Evolutionary conservation across 306 rosid species (phyloP).

Genomic region (Canavalia gladiata): DNA sequence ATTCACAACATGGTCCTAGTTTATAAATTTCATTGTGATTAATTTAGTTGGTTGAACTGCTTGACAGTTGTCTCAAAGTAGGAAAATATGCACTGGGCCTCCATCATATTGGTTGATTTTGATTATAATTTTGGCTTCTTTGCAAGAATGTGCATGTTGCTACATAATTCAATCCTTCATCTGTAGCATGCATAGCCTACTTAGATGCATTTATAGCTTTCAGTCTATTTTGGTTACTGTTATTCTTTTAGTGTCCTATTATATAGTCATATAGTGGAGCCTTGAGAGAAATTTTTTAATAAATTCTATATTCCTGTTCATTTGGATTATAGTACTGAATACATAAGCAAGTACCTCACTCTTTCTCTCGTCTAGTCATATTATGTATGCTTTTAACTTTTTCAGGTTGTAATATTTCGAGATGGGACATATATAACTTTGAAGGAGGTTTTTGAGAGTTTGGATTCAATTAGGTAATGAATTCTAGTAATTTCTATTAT

Average conservation of each 20-base stretch:
- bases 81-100: background rate
- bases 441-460: constrained; percentile 97
- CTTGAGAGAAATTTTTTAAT: background rate
- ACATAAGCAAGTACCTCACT: background rate
- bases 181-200: background rate
- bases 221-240: background rate
- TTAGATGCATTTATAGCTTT: background rate
- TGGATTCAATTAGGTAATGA: constrained; percentile 90
- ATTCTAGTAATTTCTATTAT: constrained; percentile 36
- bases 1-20: background rate
- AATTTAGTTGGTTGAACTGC: background rate
- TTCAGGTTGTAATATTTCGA: constrained; percentile 98
- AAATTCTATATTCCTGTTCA: background rate
- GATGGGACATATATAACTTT: constrained; percentile 99
- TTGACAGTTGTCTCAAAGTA: background rate
- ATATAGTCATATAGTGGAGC: background rate
- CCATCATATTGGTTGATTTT: background rate
- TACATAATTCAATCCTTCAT: background rate
- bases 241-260: background rate
- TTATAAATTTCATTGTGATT: background rate
- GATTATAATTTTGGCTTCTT: background rate
- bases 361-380: constrained; percentile 4
- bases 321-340: background rate
- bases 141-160: background rate
- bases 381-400: constrained; percentile 40